Evolutionary conservation across 768 basidiomycete genomes (phyloP).

Genomic region (Suillus discolor): DNA sequence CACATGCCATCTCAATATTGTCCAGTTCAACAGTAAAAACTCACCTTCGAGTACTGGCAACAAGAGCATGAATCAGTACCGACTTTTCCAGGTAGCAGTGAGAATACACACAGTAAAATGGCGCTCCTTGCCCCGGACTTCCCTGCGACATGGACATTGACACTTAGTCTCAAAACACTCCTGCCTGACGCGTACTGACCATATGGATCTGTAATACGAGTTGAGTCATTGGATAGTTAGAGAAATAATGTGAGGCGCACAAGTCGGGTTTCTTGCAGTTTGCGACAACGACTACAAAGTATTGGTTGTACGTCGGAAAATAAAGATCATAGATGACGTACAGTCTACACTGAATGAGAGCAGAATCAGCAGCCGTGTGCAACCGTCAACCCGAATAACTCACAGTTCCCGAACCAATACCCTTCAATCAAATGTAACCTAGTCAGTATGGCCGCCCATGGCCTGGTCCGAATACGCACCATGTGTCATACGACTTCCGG

Average conservation of each 20-base stretch:
- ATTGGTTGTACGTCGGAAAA: constrained; percentile 7
- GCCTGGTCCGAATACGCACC: constrained; percentile 35
- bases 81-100: neutral
- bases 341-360: constrained; percentile 63
- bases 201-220: constrained; percentile 63
- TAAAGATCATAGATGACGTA: constrained; percentile 33
- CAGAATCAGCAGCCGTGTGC: neutral
- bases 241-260: constrained; percentile 42
- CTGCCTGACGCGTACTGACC: constrained; percentile 52
- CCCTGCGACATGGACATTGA: constrained; percentile 52
- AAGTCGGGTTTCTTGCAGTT: constrained; percentile 78
- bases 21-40: constrained; percentile 15
- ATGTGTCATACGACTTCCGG: constrained; percentile 58
- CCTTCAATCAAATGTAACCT: constrained; percentile 40
- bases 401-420: constrained; percentile 74
- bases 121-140: constrained; percentile 83
- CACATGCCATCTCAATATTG: constrained; percentile 10
- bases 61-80: constrained; percentile 6
- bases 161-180: constrained; percentile 25
- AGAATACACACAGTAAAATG: constrained; percentile 73
- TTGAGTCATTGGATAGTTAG: constrained; percentile 7
- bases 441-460: neutral
- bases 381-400: constrained; percentile 30
- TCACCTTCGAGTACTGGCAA: constrained; percentile 76
- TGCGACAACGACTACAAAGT: constrained; percentile 63